phyloP scores from a whole-genome alignment of 225 moss, liverwort and hornwort species.

The Physcomitrellopsis africana region DNA sequence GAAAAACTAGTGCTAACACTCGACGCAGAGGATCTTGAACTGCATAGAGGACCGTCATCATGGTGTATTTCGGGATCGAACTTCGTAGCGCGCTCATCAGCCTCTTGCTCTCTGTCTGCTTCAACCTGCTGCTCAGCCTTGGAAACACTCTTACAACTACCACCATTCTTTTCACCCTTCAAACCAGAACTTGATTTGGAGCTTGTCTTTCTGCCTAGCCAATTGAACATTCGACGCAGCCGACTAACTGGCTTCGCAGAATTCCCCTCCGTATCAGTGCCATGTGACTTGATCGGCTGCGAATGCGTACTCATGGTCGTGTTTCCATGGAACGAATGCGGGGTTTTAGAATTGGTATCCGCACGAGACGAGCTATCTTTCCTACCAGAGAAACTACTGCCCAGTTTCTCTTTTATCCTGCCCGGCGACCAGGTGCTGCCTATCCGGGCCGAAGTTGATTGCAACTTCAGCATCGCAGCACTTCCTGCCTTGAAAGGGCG shows the following conservation, averaged over 20 bases:
- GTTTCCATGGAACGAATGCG: constrained; percentile 6
- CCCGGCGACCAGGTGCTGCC: background rate
- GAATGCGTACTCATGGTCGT: background rate
- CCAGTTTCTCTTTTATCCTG: constrained; percentile 28
- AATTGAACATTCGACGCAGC: constrained; percentile 37
- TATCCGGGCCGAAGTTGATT: no score
- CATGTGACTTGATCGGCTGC: constrained; percentile 1
- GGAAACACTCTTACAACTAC: background rate
- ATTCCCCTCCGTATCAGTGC: background rate
- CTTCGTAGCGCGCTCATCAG: background rate
- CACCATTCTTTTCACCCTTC: constrained; percentile 7
- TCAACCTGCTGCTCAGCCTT: constrained; percentile 10
- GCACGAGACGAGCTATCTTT: constrained; percentile 11
- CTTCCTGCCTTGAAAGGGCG: constrained; percentile 16
- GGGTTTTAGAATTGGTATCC: background rate
- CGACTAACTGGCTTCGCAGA: constrained; percentile 12
- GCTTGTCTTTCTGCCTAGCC: constrained; percentile 17
- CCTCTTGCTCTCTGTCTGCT: constrained; percentile 4
- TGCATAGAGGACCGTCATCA: constrained; percentile 15
- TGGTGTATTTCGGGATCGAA: constrained; percentile 4
- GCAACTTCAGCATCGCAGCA: background rate
- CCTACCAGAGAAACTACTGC: constrained; percentile 30
- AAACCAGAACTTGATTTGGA: background rate
- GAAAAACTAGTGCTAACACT: constrained; percentile 45
- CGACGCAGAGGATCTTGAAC: constrained; percentile 37